Evolutionary conservation across 495 filamentous ascomycete genomes (phyloP).

Genomic region (Neurospora tetrasperma): DNA sequence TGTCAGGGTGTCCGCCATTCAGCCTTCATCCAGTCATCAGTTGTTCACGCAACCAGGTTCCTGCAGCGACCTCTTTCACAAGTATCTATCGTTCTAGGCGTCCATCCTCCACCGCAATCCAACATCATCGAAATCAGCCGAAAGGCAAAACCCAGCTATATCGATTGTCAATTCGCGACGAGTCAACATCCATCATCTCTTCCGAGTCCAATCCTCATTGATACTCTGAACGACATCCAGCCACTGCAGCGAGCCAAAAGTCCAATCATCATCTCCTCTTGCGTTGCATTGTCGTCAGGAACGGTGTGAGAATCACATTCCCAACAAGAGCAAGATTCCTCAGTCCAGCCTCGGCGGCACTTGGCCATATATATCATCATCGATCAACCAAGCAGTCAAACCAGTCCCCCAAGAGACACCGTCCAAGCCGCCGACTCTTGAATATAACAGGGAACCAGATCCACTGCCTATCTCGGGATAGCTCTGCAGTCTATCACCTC

Average conservation of each 20-base stretch:
- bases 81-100: background rate
- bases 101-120: background rate
- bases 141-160: background rate
- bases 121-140: background rate
- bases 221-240: background rate
- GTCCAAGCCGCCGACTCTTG: background rate
- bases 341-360: background rate
- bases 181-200: background rate
- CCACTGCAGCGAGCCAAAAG: background rate
- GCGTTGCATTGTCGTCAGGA: background rate
- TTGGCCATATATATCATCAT: background rate
- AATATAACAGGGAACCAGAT: background rate
- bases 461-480: background rate
- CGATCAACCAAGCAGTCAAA: background rate
- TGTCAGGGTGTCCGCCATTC: background rate
- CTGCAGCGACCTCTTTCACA: background rate
- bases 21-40: background rate
- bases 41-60: background rate
- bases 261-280: background rate
- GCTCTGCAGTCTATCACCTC: background rate
- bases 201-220: background rate
- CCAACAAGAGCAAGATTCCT: background rate
- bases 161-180: background rate
- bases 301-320: background rate
- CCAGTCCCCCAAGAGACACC: background rate